Percentiles rank a stretch among this genome's conserved stretches.
phyloP scores from a whole-genome alignment of 345 rosid genomes.

The Aethionema arabicum region DNA sequence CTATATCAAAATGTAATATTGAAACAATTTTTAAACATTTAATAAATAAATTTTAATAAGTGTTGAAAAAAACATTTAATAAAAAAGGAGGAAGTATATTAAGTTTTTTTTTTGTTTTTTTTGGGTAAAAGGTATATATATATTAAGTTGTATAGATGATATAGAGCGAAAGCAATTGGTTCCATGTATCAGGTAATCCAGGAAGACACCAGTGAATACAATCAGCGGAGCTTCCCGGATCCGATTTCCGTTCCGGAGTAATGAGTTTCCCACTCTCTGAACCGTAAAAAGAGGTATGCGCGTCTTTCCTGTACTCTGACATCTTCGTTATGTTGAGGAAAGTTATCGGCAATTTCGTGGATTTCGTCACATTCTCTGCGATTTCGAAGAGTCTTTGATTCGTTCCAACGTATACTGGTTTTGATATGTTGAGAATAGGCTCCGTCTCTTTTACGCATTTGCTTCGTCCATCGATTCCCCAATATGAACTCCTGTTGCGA shows the following conservation, averaged over 20 bases:
- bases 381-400: constrained; percentile 47
- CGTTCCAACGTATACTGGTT: constrained; percentile 54
- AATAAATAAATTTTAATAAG: no score
- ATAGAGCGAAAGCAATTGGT: constrained; percentile 67
- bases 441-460: constrained; percentile 64
- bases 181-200: constrained; percentile 92
- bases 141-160: constrained; percentile 45
- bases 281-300: constrained; percentile 56
- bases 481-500: constrained; percentile 57
- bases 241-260: constrained; percentile 48
- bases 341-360: constrained; percentile 42
- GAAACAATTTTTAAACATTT: no score
- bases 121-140: no score
- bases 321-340: constrained; percentile 66
- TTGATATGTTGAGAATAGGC: constrained; percentile 49
- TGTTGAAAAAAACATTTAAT: no score
- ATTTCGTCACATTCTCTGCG: constrained; percentile 47
- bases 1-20: no score
- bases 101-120: no score
- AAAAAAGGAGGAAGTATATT: no score
- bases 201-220: constrained; percentile 98
- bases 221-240: constrained; percentile 64
- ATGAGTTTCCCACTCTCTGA: constrained; percentile 47
- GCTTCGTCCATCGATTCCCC: constrained; percentile 54
- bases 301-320: constrained; percentile 88